A percentile compares a stretch with the other conserved stretches of the same genome.
Evolutionary conservation across 2,329 filamentous ascomycete genomes (phyloP).

Genomic region (Aspergillus sp.): DNA sequence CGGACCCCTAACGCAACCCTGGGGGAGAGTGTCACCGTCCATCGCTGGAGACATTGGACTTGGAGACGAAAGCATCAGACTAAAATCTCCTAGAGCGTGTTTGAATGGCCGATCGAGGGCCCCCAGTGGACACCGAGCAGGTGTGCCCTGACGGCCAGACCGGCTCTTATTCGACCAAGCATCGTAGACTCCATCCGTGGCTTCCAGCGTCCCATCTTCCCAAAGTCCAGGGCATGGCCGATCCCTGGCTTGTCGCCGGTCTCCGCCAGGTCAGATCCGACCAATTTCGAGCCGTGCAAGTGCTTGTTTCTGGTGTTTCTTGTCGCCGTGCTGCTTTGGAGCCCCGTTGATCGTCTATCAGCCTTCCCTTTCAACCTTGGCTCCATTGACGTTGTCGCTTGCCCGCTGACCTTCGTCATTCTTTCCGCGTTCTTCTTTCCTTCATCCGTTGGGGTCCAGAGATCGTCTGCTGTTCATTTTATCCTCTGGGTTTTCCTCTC

Average conservation of each 20-base stretch:
- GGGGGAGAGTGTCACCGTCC: constrained; percentile 6
- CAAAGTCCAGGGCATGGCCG: constrained; percentile 2
- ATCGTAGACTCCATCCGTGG: constrained; percentile 1
- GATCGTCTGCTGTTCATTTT: constrained; percentile 7
- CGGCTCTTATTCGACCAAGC: constrained; percentile 3
- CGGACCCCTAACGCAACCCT: constrained; percentile 10
- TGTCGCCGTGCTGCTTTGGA: constrained; percentile 5
- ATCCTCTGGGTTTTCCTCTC: constrained; percentile 2
- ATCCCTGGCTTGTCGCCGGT: constrained; percentile 8
- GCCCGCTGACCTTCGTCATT: constrained; percentile 8
- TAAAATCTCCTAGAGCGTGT: constrained; percentile 6
- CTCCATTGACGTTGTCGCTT: constrained; percentile 9
- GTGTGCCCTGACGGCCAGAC: constrained; percentile 5
- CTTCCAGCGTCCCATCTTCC: background rate
- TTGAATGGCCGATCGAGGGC: constrained; percentile 5
- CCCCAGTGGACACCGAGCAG: constrained; percentile 1
- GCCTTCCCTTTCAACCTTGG: constrained; percentile 9
- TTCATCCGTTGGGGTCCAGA: constrained; percentile 9
- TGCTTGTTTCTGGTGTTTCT: constrained; percentile 1
- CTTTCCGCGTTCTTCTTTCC: constrained; percentile 1
- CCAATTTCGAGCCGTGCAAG: constrained; percentile 10
- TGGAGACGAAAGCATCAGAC: background rate
- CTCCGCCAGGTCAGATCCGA: constrained; percentile 8
- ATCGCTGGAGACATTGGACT: background rate
- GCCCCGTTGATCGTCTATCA: constrained; percentile 12